Evolutionary conservation across 768 basidiomycete species (phyloP).

Genomic region (Tubosaeta brunneosetosa): DNA sequence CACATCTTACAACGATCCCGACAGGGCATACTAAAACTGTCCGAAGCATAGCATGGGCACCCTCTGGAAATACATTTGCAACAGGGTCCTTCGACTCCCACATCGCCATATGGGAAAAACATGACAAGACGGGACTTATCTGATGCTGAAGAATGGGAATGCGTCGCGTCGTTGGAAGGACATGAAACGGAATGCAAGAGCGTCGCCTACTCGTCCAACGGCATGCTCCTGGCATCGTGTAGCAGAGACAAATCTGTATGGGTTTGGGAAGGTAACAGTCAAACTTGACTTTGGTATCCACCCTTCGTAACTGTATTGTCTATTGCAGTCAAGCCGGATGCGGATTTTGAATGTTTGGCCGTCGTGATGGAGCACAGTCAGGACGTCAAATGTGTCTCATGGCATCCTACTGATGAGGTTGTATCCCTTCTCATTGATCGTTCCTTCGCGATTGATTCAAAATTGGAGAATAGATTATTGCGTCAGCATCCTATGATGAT

Average conservation of each 20-base stretch:
- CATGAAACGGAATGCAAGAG: constrained; percentile 97
- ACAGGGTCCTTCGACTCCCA: constrained; percentile 94
- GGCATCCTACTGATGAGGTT: constrained; percentile 96
- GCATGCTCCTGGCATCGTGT: constrained; percentile 83
- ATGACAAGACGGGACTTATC: constrained; percentile 34
- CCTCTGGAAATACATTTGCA: constrained; percentile 81
- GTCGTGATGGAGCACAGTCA: constrained; percentile 97
- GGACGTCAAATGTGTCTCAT: constrained; percentile 92
- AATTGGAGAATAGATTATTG: constrained; percentile 66
- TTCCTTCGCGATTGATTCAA: constrained; percentile 6
- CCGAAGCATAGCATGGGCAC: no score
- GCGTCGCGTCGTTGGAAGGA: constrained; percentile 80
- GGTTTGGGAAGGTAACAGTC: constrained; percentile 88
- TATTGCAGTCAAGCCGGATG: constrained; percentile 73
- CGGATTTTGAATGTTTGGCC: constrained; percentile 90
- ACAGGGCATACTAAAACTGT: no score
- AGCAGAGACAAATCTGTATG: constrained; percentile 97
- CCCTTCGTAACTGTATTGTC: neutral
- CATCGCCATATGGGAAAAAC: constrained; percentile 86
- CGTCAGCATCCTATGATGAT: constrained; percentile 96
- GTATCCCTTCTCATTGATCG: constrained; percentile 11
- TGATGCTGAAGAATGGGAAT: constrained; percentile 73
- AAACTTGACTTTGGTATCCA: neutral
- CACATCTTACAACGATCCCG: no score
- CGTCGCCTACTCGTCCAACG: constrained; percentile 76